Evolutionary conservation across 1,139 yeast species (phyloP).

Genomic region (Debaryomyces sp.): DNA sequence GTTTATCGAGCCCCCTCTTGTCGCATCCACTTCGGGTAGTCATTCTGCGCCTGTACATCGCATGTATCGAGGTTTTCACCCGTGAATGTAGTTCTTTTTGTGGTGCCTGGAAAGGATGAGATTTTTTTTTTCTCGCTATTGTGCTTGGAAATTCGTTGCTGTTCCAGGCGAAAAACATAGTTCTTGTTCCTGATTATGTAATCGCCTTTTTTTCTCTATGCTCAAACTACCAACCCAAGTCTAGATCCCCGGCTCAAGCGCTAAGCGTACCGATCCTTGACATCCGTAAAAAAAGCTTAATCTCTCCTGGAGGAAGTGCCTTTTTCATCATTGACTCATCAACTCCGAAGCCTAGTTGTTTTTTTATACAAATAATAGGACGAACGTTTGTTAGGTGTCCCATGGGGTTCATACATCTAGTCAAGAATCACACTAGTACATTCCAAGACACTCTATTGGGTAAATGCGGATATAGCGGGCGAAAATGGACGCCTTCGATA

Average conservation of each 20-base stretch:
- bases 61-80: background rate
- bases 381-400: background rate
- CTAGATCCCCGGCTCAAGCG: background rate
- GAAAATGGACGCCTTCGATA: constrained; percentile 1
- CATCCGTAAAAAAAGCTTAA: background rate
- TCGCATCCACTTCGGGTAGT: background rate
- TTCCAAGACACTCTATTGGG: background rate
- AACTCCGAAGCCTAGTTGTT: background rate
- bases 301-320: background rate
- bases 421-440: background rate
- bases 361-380: background rate
- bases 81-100: background rate
- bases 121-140: background rate
- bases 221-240: background rate
- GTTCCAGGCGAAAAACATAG: background rate
- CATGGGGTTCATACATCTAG: background rate
- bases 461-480: background rate
- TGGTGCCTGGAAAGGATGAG: background rate
- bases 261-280: background rate
- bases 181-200: background rate
- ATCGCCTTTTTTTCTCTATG: background rate
- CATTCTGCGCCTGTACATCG: background rate
- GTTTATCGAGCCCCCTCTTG: too few relatives aligned
- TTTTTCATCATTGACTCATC: background rate
- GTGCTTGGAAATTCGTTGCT: background rate